Conservation (phyloP, 495 filamentous ascomycete genomes). For the Bryoglossum gracile region DNA sequence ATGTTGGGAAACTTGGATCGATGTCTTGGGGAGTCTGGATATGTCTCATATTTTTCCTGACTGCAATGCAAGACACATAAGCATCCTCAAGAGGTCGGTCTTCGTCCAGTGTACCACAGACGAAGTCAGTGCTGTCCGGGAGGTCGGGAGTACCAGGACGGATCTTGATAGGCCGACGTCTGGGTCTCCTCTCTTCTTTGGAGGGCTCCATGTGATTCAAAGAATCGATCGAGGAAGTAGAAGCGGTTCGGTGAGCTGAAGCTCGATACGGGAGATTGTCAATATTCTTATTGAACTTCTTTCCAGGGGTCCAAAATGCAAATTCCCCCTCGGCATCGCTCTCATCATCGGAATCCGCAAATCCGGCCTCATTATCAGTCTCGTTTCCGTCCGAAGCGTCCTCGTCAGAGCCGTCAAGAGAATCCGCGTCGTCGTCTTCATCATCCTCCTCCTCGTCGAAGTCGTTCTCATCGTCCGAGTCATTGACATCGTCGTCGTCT, state of each 20-base stretch:
- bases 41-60: slow-evolving; percentile 71
- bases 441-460: slow-evolving; percentile 43
- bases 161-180: slow-evolving; percentile 46
- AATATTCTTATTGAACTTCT: too few species aligned
- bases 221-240: slow-evolving; percentile 61
- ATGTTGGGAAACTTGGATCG: slow-evolving; percentile 92
- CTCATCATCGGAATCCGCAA: slow-evolving; percentile 81
- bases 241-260: slow-evolving; percentile 39
- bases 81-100: slow-evolving; percentile 89
- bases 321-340: slow-evolving; percentile 68
- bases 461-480: slow-evolving; percentile 41
- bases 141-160: slow-evolving; percentile 73
- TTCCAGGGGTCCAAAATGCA: slow-evolving; percentile 61
- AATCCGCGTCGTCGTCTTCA: slow-evolving; percentile 36
- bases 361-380: slow-evolving; percentile 93
- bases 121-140: slow-evolving; percentile 95
- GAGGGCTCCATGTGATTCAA: slow-evolving; percentile 32
- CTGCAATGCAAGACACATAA: slow-evolving; percentile 78
- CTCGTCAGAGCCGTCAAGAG: slow-evolving; percentile 58
- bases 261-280: slow-evolving; percentile 38
- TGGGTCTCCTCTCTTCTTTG: slow-evolving; percentile 20
- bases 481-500: slow-evolving; percentile 41
- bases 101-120: slow-evolving; percentile 94
- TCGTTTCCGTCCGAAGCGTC: slow-evolving; percentile 73
- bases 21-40: slow-evolving; percentile 84